These are phyloP conservation scores for Rutstroemia sp. DNA, from an alignment of 2,329 filamentous ascomycete genomes.

Conservation along the genomic window DNA sequence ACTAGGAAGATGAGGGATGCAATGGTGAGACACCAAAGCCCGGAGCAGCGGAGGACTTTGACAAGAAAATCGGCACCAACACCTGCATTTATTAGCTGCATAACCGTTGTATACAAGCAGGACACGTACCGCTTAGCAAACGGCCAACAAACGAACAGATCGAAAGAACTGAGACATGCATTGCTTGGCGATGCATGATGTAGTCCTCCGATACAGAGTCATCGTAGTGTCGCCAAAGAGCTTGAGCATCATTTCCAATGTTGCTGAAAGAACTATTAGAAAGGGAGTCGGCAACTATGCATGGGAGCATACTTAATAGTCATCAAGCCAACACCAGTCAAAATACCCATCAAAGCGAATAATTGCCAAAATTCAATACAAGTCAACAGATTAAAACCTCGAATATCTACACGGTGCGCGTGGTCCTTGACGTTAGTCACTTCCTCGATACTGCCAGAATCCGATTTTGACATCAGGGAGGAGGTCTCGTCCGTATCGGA, in stretches of 20 bases:
- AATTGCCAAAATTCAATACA: constrained; percentile 84
- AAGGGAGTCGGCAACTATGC: constrained; percentile 11
- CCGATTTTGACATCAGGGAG: constrained; percentile 63
- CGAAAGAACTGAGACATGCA: constrained; percentile 93
- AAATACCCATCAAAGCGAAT: constrained; percentile 79
- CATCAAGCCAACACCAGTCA: constrained; percentile 93
- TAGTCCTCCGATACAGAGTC: constrained; percentile 63
- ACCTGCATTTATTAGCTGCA: constrained; percentile 34
- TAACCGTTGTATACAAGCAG: constrained; percentile 13
- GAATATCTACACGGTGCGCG: constrained; percentile 82
- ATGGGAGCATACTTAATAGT: constrained; percentile 81
- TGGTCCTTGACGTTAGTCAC: constrained; percentile 54
- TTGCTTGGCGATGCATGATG: constrained; percentile 72
- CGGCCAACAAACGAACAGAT: constrained; percentile 79
- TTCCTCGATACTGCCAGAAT: constrained; percentile 39
- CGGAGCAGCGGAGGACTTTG: constrained; percentile 69
- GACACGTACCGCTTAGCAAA: constrained; percentile 40
- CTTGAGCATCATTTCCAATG: constrained; percentile 82
- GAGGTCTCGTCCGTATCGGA: constrained; percentile 64
- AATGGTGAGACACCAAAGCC: constrained; percentile 83
- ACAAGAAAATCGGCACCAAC: constrained; percentile 89
- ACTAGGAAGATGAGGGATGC: constrained; percentile 71
- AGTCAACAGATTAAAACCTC: constrained; percentile 67
- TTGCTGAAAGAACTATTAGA: constrained; percentile 51
- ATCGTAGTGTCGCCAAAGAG: constrained; percentile 83